These are phyloP conservation scores for Fusarium setosum DNA, from an alignment of 2,329 filamentous ascomycete genomes.

Conservation along the genomic window DNA sequence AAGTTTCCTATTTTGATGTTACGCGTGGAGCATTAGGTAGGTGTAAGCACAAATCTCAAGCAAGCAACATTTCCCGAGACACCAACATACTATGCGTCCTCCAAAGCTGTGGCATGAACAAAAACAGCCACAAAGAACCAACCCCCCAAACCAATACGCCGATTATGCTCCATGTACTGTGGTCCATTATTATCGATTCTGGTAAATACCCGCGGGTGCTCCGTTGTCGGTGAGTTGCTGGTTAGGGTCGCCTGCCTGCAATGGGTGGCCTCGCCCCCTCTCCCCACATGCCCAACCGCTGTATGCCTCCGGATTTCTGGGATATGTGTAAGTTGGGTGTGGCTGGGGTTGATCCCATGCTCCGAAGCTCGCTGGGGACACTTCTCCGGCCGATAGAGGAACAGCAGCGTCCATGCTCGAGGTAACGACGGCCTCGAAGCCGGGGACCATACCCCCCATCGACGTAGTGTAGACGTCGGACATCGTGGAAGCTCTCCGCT, in stretches of 20 bases:
- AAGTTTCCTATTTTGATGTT: no score
- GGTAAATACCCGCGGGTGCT: slow-evolving; percentile 22
- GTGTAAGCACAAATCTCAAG: no score
- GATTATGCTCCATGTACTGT: not conserved
- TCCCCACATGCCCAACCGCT: slow-evolving; percentile 50
- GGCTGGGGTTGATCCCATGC: slow-evolving; percentile 58
- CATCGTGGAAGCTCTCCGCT: slow-evolving; percentile 55
- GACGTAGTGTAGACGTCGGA: slow-evolving; percentile 58
- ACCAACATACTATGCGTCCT: not conserved
- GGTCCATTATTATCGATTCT: slow-evolving; percentile 12
- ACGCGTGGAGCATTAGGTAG: no score
- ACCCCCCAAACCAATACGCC: not conserved
- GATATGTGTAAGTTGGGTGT: slow-evolving; percentile 46
- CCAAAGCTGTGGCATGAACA: not conserved
- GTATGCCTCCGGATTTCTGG: slow-evolving; percentile 52
- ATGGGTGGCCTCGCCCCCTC: slow-evolving; percentile 9
- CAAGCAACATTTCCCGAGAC: no score
- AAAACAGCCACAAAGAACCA: not conserved
- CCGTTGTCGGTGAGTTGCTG: slow-evolving; percentile 25
- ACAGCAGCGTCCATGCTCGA: slow-evolving; percentile 43
- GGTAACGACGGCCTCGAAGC: slow-evolving; percentile 50
- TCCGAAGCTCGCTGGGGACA: slow-evolving; percentile 52
- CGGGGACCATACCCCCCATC: slow-evolving; percentile 50
- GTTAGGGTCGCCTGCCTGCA: slow-evolving; percentile 14
- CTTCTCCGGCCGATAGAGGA: slow-evolving; percentile 53